Base-by-base conservation (phyloP, 192 early-diverging fungal genomes). In the Linnemannia zychae region DNA sequence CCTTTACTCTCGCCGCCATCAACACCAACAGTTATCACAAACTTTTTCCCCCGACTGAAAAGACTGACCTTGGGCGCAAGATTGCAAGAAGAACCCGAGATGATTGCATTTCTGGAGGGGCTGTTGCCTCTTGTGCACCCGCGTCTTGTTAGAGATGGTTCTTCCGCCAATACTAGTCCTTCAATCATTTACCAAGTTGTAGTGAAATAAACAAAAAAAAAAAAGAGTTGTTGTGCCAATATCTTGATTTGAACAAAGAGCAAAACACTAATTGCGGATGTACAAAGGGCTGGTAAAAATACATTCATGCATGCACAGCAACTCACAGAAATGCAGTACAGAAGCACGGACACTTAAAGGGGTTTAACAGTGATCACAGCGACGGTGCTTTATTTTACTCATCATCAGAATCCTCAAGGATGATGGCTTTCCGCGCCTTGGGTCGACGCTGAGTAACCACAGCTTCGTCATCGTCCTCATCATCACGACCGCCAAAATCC, bases 391-490 rank as follows among this genome's bases (percentile, higher is more conserved):
- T n/a, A 2, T 22, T 34, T 74, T 70, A 84, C 38, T 84, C 82
- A 28, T 84, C 82, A 40, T 84, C 82, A 37, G 76, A 78, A 16
- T 74, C 72, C 67, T 78, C 76, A 18, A 84, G 44, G 9, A 84
- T 31, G 24, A 84, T 78, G 6, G 77, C 67, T 6, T 77, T 66
- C 65, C 72, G 60, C 3, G 33, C 52, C 71, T 72, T 82, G 24
- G 50, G 72, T 18, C 52, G 67, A 33, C 73, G 76, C 18, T 33
- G 44, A 40, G 73, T n/a, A 16, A 67, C 13, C 52, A 74, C 7
- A 0, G 7, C 46, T 3, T 82, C 72, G 11, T 84, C 71, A 17
- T 77, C 81, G 15, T 75, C 82, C 9, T 78, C 82, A 49, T 69
- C 33, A 4, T 36, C 73, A 36, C 47, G 36, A 1, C n/a, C 33